Conservation (phyloP, 352 stramenopile genomes). For the Phytophthora colocasiae region DNA sequence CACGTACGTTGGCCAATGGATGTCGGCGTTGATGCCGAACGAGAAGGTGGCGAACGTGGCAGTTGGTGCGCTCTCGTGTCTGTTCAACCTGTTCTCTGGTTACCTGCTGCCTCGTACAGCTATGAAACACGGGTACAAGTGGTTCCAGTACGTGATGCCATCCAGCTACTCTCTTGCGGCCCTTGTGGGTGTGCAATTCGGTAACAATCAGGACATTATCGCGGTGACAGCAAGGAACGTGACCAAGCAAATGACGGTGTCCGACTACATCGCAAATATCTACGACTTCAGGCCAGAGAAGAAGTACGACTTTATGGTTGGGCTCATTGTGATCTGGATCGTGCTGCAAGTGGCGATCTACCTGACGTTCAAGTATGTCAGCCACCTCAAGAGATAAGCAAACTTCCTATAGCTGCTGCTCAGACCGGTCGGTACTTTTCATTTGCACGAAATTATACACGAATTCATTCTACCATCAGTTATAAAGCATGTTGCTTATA, state of each 20-base stretch:
- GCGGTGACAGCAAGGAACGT: slow-evolving; percentile 6
- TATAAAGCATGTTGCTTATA: no score
- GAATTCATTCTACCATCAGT: no score
- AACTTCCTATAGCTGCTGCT: neutral
- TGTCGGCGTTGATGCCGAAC: slow-evolving; percentile 77
- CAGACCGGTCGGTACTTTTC: no score
- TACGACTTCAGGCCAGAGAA: slow-evolving; percentile 63
- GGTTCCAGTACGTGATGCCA: slow-evolving; percentile 69
- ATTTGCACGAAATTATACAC: no score
- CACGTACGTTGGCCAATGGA: slow-evolving; percentile 79
- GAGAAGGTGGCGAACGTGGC: slow-evolving; percentile 82
- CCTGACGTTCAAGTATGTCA: slow-evolving; percentile 74
- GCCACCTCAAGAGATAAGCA: slow-evolving; percentile 69
- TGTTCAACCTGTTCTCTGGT: slow-evolving; percentile 75
- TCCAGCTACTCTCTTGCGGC: slow-evolving; percentile 65
- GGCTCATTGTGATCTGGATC: slow-evolving; percentile 60
- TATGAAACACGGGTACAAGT: slow-evolving; percentile 74
- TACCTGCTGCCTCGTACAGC: slow-evolving; percentile 58
- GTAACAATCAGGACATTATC: slow-evolving; percentile 42
- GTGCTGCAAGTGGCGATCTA: slow-evolving; percentile 62
- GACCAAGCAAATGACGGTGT: slow-evolving; percentile 35
- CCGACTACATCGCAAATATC: slow-evolving; percentile 45
- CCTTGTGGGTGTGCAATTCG: slow-evolving; percentile 47
- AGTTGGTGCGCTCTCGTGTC: slow-evolving; percentile 66
- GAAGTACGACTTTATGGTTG: slow-evolving; percentile 60